A percentile compares a stretch with the other conserved stretches of the same genome.
These are phyloP conservation scores for Erodium chrysanthum DNA, from an alignment of 441 rosid species.

Conservation along the genomic window DNA sequence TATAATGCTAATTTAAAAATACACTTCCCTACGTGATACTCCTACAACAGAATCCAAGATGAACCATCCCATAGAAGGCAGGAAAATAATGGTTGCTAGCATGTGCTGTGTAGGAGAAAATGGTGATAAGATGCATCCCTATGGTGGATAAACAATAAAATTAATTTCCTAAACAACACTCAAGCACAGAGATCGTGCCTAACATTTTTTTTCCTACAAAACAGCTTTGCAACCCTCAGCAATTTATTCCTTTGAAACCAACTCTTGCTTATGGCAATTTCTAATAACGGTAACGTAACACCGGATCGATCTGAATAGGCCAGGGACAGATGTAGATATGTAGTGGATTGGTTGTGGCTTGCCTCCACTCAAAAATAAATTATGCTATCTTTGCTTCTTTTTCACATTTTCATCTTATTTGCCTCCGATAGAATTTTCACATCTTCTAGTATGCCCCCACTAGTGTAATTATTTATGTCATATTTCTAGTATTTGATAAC, in stretches of 20 bases:
- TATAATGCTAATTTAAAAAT: too few species aligned
- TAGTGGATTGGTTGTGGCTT: background rate
- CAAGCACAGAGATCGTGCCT: background rate
- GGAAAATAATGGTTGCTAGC: background rate
- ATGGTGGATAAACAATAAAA: too few species aligned
- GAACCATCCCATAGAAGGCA: background rate
- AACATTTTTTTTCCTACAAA: background rate
- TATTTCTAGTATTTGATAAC: too few species aligned
- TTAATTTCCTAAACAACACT: background rate
- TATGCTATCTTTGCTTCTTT: too few species aligned
- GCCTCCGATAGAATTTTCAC: too few species aligned
- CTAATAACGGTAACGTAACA: background rate
- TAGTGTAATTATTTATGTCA: too few species aligned
- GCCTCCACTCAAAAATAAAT: too few species aligned
- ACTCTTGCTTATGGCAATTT: background rate
- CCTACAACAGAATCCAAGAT: background rate
- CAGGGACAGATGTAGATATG: background rate
- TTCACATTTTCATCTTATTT: too few species aligned
- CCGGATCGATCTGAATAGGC: background rate
- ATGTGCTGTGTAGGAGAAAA: background rate
- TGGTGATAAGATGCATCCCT: background rate
- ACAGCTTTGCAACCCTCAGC: background rate
- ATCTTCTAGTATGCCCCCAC: background rate
- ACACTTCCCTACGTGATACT: too few species aligned
- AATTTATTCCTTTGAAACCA: background rate